phyloP scores from a whole-genome alignment of 768 basidiomycete genomes.

The Scleroderma citrinum region DNA sequence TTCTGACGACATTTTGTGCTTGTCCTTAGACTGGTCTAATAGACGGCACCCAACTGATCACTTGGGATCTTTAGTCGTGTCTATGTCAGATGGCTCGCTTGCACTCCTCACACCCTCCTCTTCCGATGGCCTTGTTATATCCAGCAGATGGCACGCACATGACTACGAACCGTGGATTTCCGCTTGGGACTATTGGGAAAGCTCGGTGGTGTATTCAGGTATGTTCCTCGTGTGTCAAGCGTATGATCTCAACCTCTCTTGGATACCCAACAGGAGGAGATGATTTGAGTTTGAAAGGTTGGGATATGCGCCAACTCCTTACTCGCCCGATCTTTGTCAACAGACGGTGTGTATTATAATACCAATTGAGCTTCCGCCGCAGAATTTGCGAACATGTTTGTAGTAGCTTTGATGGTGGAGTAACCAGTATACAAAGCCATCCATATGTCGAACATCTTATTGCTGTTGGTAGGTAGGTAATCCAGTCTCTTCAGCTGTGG shows the following conservation, averaged over 20 bases:
- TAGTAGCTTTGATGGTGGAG: slow-evolving; percentile 81
- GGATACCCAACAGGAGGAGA: slow-evolving; percentile 68
- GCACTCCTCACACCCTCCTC: slow-evolving; percentile 52
- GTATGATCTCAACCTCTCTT: neutral
- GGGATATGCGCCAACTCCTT: slow-evolving; percentile 76
- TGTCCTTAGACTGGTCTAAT: slow-evolving; percentile 93
- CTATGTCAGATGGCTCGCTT: slow-evolving; percentile 75
- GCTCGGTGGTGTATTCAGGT: slow-evolving; percentile 82
- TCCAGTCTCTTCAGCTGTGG: neutral
- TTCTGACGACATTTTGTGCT: slow-evolving; percentile 59
- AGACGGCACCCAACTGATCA: slow-evolving; percentile 47
- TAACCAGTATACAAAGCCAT: slow-evolving; percentile 86
- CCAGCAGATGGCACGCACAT: slow-evolving; percentile 76
- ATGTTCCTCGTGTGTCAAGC: slow-evolving; percentile 5
- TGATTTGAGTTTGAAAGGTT: slow-evolving; percentile 82
- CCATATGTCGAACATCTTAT: slow-evolving; percentile 74
- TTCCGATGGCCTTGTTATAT: slow-evolving; percentile 38
- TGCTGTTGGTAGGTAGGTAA: slow-evolving; percentile 81
- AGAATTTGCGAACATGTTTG: neutral
- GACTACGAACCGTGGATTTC: slow-evolving; percentile 94
- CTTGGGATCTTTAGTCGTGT: slow-evolving; percentile 62
- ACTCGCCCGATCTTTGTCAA: slow-evolving; percentile 61
- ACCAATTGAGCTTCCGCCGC: neutral
- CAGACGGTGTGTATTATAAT: slow-evolving; percentile 47
- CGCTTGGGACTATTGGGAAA: slow-evolving; percentile 86